Percentiles rank a stretch among this genome's conserved stretches.
Conservation (phyloP, 345 rosid genomes). For the Punica granatum region DNA sequence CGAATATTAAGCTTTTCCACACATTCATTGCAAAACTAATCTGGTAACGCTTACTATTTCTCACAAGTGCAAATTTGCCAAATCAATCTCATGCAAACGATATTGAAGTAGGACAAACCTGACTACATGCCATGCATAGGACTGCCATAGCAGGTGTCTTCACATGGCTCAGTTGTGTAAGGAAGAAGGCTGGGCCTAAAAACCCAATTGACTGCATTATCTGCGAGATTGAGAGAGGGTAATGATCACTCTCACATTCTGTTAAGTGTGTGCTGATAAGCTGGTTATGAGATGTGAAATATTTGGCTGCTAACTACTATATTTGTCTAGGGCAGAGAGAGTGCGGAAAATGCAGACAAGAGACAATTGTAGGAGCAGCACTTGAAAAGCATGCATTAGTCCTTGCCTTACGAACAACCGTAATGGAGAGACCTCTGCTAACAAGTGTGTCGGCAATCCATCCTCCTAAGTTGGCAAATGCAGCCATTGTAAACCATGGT, state of each 20-base stretch:
- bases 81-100: background rate
- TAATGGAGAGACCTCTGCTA: conserved; percentile 85
- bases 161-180: conserved; percentile 73
- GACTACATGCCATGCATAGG: conserved; percentile 98
- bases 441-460: conserved; percentile 99
- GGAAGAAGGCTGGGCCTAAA: conserved; percentile 93
- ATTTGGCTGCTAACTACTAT: background rate
- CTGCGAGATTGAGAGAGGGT: conserved; percentile 34
- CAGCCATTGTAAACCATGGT: conserved; percentile 98
- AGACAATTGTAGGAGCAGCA: background rate
- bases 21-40: background rate
- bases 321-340: background rate
- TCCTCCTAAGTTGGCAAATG: conserved; percentile 87
- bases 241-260: conserved; percentile 2
- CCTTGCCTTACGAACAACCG: conserved; percentile 89
- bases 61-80: background rate
- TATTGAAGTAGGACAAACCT: conserved; percentile 41
- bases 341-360: background rate
- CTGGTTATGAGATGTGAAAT: background rate
- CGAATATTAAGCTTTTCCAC: background rate
- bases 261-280: background rate
- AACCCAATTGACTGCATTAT: conserved; percentile 98
- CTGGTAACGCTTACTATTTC: background rate
- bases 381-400: background rate
- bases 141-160: conserved; percentile 93